Evolutionary conservation across 2,329 filamentous ascomycete species (phyloP).

Genomic region (Apiospora marii): DNA sequence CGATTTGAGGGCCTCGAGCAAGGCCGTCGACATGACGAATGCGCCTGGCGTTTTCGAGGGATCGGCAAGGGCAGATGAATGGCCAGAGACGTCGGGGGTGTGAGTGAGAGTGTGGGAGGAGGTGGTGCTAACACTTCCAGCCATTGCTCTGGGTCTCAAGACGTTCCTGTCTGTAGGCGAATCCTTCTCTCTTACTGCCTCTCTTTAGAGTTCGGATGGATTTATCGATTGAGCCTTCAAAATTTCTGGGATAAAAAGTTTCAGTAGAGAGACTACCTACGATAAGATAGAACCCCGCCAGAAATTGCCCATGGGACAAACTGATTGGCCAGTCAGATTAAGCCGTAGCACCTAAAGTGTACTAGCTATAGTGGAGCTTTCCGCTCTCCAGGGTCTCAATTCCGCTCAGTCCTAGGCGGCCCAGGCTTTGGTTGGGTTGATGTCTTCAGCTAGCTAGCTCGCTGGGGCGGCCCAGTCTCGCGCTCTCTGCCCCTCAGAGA

Average conservation of each 20-base stretch:
- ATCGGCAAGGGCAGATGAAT: conserved; percentile 46
- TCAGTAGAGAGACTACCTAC: neutral
- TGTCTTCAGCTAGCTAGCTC: conserved; percentile 1
- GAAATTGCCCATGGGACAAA: neutral
- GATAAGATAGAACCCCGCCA: conserved; percentile 26
- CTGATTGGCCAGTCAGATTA: conserved; percentile 23
- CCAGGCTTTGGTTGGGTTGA: neutral
- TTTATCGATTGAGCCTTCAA: conserved; percentile 14
- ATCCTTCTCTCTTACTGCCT: neutral
- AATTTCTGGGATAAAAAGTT: conserved; percentile 26
- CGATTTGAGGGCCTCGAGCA: conserved; percentile 65
- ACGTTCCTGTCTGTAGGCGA: conserved; percentile 3
- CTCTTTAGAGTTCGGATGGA: neutral
- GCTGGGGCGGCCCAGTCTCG: conserved; percentile 3
- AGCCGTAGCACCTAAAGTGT: neutral
- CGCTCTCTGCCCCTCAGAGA: conserved; percentile 20
- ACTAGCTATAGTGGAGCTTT: conserved; percentile 23
- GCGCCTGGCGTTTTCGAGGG: conserved; percentile 41
- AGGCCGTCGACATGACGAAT: conserved; percentile 54
- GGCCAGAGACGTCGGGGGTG: conserved; percentile 50
- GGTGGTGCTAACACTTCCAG: conserved; percentile 55
- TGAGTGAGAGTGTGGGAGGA: conserved; percentile 70
- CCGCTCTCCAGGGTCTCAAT: conserved; percentile 9
- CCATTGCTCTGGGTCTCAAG: conserved; percentile 36
- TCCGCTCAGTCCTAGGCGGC: conserved; percentile 2